phyloP scores from a whole-genome alignment of 148 eudicot genomes.

The Beta vulgaris region DNA sequence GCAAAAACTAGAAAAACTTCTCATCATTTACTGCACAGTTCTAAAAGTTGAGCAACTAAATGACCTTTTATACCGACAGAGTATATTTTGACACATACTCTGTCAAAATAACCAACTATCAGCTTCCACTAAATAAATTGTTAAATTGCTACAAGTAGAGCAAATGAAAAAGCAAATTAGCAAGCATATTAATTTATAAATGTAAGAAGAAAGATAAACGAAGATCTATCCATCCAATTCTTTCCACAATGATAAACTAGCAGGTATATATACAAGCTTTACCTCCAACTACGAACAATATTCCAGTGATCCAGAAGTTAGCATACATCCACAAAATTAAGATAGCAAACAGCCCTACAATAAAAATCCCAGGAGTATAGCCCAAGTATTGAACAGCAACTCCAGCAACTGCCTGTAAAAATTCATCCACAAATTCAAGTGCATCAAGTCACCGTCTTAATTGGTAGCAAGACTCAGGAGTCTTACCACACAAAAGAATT shows the following conservation, averaged over 20 bases:
- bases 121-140: background rate
- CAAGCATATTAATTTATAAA: background rate
- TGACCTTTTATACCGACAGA: no score
- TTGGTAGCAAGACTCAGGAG: background rate
- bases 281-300: slow-evolving; percentile 94
- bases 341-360: slow-evolving; percentile 90
- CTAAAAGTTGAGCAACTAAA: no score
- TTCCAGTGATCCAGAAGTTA: slow-evolving; percentile 94
- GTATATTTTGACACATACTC: no score
- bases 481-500: background rate
- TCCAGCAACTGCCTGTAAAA: slow-evolving; percentile 90
- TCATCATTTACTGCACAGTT: no score
- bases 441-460: slow-evolving; percentile 12
- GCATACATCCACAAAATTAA: slow-evolving; percentile 95
- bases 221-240: background rate
- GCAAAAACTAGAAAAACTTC: no score
- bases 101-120: background rate
- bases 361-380: slow-evolving; percentile 93
- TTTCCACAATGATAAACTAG: slow-evolving; percentile 1
- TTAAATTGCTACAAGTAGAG: background rate
- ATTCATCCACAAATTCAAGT: slow-evolving; percentile 26
- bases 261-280: slow-evolving; percentile 28
- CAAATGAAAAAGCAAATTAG: background rate
- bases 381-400: slow-evolving; percentile 89
- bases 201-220: background rate